A percentile compares a stretch with the other conserved stretches of the same genome.
These are phyloP conservation scores for Dalbergia cultrata DNA, from an alignment of 306 rosid genomes.

Conservation along the genomic window DNA sequence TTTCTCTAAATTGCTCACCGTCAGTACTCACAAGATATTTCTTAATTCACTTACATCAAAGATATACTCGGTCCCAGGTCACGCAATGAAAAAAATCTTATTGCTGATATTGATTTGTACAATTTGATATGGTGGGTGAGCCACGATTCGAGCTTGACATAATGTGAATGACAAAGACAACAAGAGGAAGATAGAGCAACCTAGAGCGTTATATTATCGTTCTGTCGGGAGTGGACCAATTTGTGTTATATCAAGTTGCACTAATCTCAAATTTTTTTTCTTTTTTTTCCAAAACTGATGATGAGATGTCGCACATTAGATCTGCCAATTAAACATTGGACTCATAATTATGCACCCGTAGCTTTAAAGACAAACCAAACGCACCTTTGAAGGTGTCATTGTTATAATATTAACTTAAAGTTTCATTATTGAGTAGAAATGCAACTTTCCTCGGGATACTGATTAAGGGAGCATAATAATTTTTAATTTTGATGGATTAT, in stretches of 20 bases:
- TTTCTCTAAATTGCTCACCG: not conserved
- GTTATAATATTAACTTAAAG: not conserved
- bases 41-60: not conserved
- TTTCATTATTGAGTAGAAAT: not conserved
- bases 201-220: not conserved
- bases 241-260: not conserved
- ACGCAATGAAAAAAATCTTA: not conserved
- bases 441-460: conserved; percentile 23
- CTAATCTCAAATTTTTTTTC: not conserved
- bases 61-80: not conserved
- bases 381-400: not conserved
- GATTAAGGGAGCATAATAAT: not conserved
- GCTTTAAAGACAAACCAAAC: conserved; percentile 16
- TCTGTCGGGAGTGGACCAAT: not conserved
- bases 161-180: not conserved
- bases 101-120: not conserved
- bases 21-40: not conserved
- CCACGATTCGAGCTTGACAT: not conserved
- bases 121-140: not conserved
- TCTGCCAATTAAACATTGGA: not conserved
- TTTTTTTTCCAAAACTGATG: not conserved
- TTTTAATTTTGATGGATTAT: not conserved
- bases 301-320: conserved; percentile 6
- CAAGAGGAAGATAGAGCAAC: not conserved
- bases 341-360: not conserved